Evolutionary conservation across 371 early-diverging fungal species (phyloP).

Genomic region (Apophysomyces ossiformis): DNA sequence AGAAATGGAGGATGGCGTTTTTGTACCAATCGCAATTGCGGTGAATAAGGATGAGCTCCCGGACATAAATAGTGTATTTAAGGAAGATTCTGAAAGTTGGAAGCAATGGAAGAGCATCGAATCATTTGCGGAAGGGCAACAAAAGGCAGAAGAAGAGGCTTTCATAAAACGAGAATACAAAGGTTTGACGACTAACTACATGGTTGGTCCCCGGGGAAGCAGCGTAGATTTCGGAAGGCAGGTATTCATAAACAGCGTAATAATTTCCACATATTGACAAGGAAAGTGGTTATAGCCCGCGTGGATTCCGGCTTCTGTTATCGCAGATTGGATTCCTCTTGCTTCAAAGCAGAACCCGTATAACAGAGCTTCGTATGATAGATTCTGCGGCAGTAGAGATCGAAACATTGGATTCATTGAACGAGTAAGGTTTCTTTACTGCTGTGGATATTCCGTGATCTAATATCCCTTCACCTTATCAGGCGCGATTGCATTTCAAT

Average conservation of each 20-base stretch:
- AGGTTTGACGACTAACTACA: constrained; percentile 9
- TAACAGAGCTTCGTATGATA: constrained; percentile 65
- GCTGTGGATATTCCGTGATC: no score
- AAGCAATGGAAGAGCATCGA: constrained; percentile 40
- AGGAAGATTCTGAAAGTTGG: constrained; percentile 36
- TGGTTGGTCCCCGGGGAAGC: constrained; percentile 17
- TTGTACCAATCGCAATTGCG: constrained; percentile 19
- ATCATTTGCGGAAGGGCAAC: constrained; percentile 33
- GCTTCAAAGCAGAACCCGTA: constrained; percentile 57
- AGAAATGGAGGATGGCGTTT: background rate
- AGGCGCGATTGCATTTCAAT: constrained; percentile 78
- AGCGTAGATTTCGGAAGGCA: constrained; percentile 36
- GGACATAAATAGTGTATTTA: constrained; percentile 40
- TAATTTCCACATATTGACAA: no score
- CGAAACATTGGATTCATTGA: constrained; percentile 65
- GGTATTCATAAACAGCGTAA: background rate
- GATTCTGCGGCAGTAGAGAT: constrained; percentile 68
- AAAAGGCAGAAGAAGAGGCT: constrained; percentile 22
- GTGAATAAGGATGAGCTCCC: constrained; percentile 47
- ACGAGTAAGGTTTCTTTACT: constrained; percentile 58
- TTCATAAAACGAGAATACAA: constrained; percentile 2
- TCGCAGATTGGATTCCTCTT: constrained; percentile 69
- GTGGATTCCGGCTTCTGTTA: constrained; percentile 66
- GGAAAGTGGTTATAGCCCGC: constrained; percentile 30
- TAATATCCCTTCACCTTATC: background rate